Evolutionary conservation across 768 basidiomycete species (phyloP), one percentile per base, ranked within the genome.

Genomic region (Pisolithus tinctorius): DNA sequence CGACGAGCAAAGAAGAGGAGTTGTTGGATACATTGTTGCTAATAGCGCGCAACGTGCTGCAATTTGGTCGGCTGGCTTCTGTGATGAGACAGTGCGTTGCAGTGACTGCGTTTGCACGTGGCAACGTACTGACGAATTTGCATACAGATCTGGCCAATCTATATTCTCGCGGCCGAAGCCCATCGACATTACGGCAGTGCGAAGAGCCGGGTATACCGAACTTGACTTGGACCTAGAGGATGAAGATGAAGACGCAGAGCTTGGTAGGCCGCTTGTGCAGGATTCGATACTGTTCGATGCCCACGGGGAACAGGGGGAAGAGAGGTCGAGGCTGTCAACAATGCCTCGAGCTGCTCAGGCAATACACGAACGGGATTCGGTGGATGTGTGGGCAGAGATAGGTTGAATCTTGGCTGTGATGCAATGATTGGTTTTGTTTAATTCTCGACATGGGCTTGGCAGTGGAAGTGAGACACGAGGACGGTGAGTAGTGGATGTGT

Each of bases 11-110:
- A 70, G 88, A 92, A 61, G 95, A 99, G 70, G 94, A 96, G 61
- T 73, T 98, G 1, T 77, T 98, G 45, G 96, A 98, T 64, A 96
- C 92, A 2, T 72, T 97, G 48, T 74, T 98, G 25, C 83, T 98
- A 26, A 84, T 98, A 57, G 91, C 88, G 17, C 81, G 95, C 38
- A 98, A 97, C 64, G 81, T 93, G 50, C 79, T 99, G 50, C 92
- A 94, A 59, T 97, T 97, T 63, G 84, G 88, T 27, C 82, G 94
- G 25, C 75, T 99, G 16, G 95, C 93, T 16, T 79, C 90, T 20
- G 92, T 98, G 46, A 87, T 97, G 81, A 79, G 94, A 69, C 90
- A 93, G 93, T 95, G 64, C 58, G 90, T 52, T 62, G 11, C 39
- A 8, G 49, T 54, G 43, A 26, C 16, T 43, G 20, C 46, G 49